Percentiles rank a stretch among this genome's conserved stretches.
Evolutionary conservation across 1,284 basidiomycete species (phyloP).

Genomic region (Ceratobasidium sp.): DNA sequence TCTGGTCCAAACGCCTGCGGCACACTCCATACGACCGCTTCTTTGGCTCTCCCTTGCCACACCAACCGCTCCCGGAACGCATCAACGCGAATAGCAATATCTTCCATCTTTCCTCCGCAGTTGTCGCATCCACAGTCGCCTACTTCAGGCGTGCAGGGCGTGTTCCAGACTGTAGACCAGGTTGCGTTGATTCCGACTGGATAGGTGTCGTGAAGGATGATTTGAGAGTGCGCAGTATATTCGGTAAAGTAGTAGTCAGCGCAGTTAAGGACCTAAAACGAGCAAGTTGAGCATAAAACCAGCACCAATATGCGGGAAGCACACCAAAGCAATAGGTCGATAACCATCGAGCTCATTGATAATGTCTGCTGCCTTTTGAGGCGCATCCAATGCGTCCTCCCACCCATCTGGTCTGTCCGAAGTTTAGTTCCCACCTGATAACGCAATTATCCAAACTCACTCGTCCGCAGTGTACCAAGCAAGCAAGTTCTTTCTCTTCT

Average conservation of each 20-base stretch:
- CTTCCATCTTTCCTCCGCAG: conserved; percentile 66
- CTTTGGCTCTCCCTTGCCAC: conserved; percentile 72
- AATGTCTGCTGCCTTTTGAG: conserved; percentile 68
- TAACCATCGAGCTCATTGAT: conserved; percentile 78
- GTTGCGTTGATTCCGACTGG: conserved; percentile 77
- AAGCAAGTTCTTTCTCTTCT: conserved; percentile 73
- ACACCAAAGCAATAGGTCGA: conserved; percentile 73
- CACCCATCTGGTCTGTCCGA: conserved; percentile 64
- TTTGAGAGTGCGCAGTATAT: conserved; percentile 71
- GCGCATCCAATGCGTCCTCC: conserved; percentile 73
- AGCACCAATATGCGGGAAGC: not conserved
- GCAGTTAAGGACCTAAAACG: conserved; percentile 71
- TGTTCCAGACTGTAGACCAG: conserved; percentile 67
- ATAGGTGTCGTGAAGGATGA: conserved; percentile 69
- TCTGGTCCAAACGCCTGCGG: conserved; percentile 78
- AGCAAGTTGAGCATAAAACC: conserved; percentile 10
- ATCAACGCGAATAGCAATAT: conserved; percentile 74
- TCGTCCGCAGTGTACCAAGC: conserved; percentile 66
- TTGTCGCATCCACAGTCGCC: conserved; percentile 78
- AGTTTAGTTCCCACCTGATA: not conserved
- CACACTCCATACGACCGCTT: conserved; percentile 77
- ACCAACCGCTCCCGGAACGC: conserved; percentile 69
- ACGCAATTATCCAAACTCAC: conserved; percentile 18
- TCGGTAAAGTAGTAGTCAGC: conserved; percentile 73
- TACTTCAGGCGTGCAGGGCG: conserved; percentile 66